Base-by-base conservation (phyloP, 306 rosid genomes). In the Myrica gale region DNA sequence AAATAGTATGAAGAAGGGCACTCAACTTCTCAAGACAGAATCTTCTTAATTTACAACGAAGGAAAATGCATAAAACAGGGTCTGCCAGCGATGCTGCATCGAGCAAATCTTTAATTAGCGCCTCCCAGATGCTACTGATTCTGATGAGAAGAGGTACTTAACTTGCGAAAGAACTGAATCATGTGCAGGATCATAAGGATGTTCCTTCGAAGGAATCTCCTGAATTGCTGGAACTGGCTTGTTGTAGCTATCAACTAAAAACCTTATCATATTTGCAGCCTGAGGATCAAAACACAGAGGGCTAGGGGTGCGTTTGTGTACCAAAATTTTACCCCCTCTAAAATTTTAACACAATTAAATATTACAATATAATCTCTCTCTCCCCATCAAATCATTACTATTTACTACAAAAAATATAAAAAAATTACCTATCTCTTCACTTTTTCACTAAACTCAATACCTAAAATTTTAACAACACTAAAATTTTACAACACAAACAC, bases 181-280 rank as follows among this genome's bases (percentile, higher is more conserved):
- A 15, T 84, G 88, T 13, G 90, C 44, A 37, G 86, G 90, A 63
- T 87, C 90, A 8, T 87, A 84, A 1, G 90, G 88, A 62, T 84
- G 90, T 55, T 87, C 84, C 82, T 84, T 87, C 20, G 90, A 87
- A 13, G 88, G 88, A 60, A 87, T 87, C 57, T 87, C 90, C 66
- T 84, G 62, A 13, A 87, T 87, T 1, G 88, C 88, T 7, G 88
- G 90, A 73, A 87, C 23, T 11, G 88, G 90, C 42, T 76, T 82
- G 32, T 82, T 87, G 66, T 84, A 87, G 76, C 88, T 87, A 74
- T 87, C 84, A 7, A 84, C 84, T 26, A 87, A 79, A 79, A 84
- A 82, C 81, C 86, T 76, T 65, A 84, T 87, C 90, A 84, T 87
- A 77, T 84, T 87, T 44, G 90, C 88, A 3, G 82, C 88, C 90